Percentiles rank a stretch among this genome's conserved stretches.
These are phyloP conservation scores for Erodium maritimum DNA, from an alignment of 345 rosid genomes.

Conservation along the genomic window DNA sequence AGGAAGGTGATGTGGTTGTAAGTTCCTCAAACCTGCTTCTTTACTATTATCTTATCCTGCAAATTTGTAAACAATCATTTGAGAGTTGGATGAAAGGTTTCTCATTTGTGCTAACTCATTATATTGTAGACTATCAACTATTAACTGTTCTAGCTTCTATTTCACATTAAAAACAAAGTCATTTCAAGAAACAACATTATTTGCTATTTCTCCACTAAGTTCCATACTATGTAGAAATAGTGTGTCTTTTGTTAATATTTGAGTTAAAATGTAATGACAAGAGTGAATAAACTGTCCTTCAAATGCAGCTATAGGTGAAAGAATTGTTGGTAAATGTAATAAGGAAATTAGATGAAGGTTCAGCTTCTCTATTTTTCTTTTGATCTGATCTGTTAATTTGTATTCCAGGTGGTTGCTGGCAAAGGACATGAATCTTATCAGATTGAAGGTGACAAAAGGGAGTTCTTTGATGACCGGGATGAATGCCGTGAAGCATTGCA, in stretches of 20 bases:
- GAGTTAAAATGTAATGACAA: background rate
- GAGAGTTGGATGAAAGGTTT: background rate
- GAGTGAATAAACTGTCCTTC: background rate
- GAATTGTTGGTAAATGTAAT: background rate
- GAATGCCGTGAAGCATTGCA: slow-evolving; percentile 93
- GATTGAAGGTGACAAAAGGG: slow-evolving; percentile 75
- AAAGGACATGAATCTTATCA: slow-evolving; percentile 83
- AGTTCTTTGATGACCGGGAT: slow-evolving; percentile 80
- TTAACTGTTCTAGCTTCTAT: background rate
- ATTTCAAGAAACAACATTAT: background rate
- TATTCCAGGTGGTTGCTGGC: slow-evolving; percentile 70
- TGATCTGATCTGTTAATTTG: background rate
- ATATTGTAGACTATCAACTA: background rate
- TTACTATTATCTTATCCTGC: slow-evolving; percentile 1
- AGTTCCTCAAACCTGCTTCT: slow-evolving; percentile 27
- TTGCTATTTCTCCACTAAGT: background rate
- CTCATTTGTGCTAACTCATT: background rate
- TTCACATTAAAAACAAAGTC: background rate
- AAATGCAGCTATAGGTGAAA: background rate
- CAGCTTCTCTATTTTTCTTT: slow-evolving; percentile 1
- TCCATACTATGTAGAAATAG: background rate
- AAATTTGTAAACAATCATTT: background rate
- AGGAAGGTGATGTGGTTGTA: slow-evolving; percentile 97
- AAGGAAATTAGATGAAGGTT: background rate
- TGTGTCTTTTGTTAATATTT: background rate